These are phyloP conservation scores for Urtica urens DNA, from an alignment of 306 rosid species.

Conservation along the genomic window DNA sequence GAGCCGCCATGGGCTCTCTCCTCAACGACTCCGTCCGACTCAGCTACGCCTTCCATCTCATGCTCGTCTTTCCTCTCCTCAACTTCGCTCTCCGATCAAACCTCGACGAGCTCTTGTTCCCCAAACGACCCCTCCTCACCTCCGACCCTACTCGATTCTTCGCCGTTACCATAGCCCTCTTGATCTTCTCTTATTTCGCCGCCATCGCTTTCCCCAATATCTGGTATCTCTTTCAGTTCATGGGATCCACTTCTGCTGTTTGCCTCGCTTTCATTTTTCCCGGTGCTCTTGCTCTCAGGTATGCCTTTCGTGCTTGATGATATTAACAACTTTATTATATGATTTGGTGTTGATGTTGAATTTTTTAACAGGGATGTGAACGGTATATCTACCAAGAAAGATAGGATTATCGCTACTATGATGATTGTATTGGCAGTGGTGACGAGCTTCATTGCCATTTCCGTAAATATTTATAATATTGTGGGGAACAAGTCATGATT, in stretches of 20 bases:
- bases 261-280: slow-evolving; percentile 89
- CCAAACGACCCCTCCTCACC: slow-evolving; percentile 36
- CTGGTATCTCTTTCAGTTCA: slow-evolving; percentile 80
- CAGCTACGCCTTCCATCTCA: slow-evolving; percentile 80
- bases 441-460: slow-evolving; percentile 67
- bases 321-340: background rate
- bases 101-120: slow-evolving; percentile 70
- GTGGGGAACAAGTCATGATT: slow-evolving; percentile 23
- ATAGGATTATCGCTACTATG: slow-evolving; percentile 39
- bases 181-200: slow-evolving; percentile 53
- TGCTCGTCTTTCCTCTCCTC: slow-evolving; percentile 75
- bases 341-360: slow-evolving; percentile 1
- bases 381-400: slow-evolving; percentile 60
- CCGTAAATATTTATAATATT: slow-evolving; percentile 39
- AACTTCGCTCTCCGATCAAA: slow-evolving; percentile 81
- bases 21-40: slow-evolving; percentile 54
- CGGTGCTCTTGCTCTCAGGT: slow-evolving; percentile 70
- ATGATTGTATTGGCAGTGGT: slow-evolving; percentile 59
- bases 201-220: slow-evolving; percentile 82
- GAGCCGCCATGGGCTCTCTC: slow-evolving; percentile 42
- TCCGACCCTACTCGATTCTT: slow-evolving; percentile 65
- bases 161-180: slow-evolving; percentile 35
- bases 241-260: slow-evolving; percentile 78
- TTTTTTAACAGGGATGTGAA: slow-evolving; percentile 45
- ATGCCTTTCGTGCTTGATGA: background rate